Evolutionary conservation across 2,329 filamentous ascomycete species (phyloP).

Genomic region (Pleomassaria siparia): DNA sequence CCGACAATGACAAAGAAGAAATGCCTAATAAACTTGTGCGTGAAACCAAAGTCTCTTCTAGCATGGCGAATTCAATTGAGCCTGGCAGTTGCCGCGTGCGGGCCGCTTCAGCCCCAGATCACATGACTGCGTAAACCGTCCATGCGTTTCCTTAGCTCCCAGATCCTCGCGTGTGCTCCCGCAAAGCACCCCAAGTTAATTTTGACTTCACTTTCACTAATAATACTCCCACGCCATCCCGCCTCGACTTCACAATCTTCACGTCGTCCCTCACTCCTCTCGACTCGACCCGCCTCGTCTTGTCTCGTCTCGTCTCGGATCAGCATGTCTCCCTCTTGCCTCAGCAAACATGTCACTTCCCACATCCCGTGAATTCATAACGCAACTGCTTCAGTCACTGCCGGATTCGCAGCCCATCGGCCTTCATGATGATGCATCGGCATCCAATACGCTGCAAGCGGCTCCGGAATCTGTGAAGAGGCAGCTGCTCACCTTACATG

Average conservation of each 20-base stretch:
- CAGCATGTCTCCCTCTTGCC: conserved; percentile 13
- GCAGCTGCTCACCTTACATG: conserved; percentile 77
- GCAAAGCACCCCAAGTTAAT: conserved; percentile 10
- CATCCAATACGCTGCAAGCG: conserved; percentile 47
- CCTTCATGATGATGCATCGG: conserved; percentile 20
- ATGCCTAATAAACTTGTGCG: too few species aligned
- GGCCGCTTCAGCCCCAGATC: background rate
- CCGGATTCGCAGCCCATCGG: too few species aligned
- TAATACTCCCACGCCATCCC: background rate
- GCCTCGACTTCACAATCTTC: background rate
- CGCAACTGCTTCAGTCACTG: conserved; percentile 34
- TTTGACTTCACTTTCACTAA: background rate
- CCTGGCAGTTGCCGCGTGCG: too few species aligned
- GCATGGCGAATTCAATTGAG: too few species aligned
- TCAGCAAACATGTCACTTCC: conserved; percentile 18
- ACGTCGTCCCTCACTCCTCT: background rate
- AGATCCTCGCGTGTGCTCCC: conserved; percentile 3
- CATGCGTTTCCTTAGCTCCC: conserved; percentile 4
- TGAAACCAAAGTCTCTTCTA: too few species aligned
- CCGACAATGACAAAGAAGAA: too few species aligned
- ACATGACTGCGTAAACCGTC: background rate
- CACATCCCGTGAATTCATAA: conserved; percentile 34
- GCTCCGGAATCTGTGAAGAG: conserved; percentile 32
- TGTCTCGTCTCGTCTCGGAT: background rate
- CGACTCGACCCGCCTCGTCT: background rate